phyloP scores from a whole-genome alignment of 345 rosid species.

The Acer saccharum region DNA sequence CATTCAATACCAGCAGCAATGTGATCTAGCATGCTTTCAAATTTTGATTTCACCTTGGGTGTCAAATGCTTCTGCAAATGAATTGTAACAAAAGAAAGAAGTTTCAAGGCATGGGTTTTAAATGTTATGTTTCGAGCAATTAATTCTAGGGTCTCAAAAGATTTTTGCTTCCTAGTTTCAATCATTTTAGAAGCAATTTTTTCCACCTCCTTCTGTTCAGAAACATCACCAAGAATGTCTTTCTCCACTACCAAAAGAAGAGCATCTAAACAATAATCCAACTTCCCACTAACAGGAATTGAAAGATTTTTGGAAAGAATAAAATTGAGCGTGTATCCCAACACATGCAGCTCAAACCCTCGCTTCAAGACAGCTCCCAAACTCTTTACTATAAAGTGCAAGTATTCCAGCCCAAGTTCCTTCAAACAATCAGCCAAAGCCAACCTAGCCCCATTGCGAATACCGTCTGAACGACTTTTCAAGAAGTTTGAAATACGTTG shows the following conservation, averaged over 20 bases:
- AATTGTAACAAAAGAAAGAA: constrained; percentile 63
- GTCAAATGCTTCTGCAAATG: constrained; percentile 69
- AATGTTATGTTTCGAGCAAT: constrained; percentile 76
- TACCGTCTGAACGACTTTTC: constrained; percentile 66
- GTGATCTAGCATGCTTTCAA: constrained; percentile 73
- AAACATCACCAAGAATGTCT: constrained; percentile 88
- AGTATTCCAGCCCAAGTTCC: constrained; percentile 84
- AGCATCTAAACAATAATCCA: constrained; percentile 84
- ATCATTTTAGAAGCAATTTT: constrained; percentile 89
- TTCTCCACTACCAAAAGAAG: constrained; percentile 70
- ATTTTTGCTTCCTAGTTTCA: constrained; percentile 73
- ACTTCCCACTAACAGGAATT: constrained; percentile 45
- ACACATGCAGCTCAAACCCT: constrained; percentile 84
- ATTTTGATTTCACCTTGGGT: constrained; percentile 66
- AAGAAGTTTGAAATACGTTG: constrained; percentile 68
- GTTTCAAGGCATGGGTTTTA: constrained; percentile 60
- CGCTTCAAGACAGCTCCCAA: constrained; percentile 72
- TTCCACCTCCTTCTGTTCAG: constrained; percentile 88
- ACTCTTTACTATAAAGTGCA: constrained; percentile 62
- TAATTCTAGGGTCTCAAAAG: constrained; percentile 73
- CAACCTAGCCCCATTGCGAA: constrained; percentile 77
- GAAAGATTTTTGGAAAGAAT: constrained; percentile 57
- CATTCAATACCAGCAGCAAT: constrained; percentile 81
- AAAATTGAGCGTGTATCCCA: constrained; percentile 76
- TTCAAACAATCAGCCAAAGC: constrained; percentile 89